Evolutionary conservation across 352 stramenopile genomes (phyloP).

Genomic region (Elongisporangium prolatum): DNA sequence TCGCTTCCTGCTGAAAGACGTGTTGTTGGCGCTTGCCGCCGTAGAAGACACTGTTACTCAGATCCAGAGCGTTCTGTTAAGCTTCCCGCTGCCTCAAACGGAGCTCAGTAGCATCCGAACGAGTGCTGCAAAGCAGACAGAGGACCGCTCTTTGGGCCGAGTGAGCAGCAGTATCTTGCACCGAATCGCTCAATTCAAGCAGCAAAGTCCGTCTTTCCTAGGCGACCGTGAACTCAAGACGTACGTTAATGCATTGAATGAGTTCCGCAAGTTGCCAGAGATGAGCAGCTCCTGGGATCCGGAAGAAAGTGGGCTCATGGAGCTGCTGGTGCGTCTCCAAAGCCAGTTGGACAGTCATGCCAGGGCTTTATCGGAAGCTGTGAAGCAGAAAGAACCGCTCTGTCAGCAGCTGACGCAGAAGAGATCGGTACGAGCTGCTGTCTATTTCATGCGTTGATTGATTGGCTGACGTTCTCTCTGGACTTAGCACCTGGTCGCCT

Average conservation of each 20-base stretch:
- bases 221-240: slow-evolving; percentile 5
- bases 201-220: too few species aligned
- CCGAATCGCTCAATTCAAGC: too few species aligned
- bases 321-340: slow-evolving; percentile 6
- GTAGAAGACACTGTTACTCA: slow-evolving; percentile 10
- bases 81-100: background rate
- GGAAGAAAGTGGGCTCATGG: slow-evolving; percentile 2
- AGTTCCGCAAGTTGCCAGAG: slow-evolving; percentile 9
- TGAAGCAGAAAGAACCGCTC: slow-evolving; percentile 9
- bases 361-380: background rate
- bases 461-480: background rate
- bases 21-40: slow-evolving; percentile 13
- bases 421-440: slow-evolving; percentile 9
- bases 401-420: slow-evolving; percentile 11
- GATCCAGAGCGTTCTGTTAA: slow-evolving; percentile 7
- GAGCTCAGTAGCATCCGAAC: slow-evolving; percentile 1
- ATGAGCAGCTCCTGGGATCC: slow-evolving; percentile 15
- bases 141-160: slow-evolving; percentile 5
- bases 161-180: too few species aligned
- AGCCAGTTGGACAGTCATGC: background rate
- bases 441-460: background rate
- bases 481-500: slow-evolving; percentile 16
- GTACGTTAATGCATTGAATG: slow-evolving; percentile 10
- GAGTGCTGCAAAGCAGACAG: slow-evolving; percentile 5
- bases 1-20: slow-evolving; percentile 28